phyloP scores from a whole-genome alignment of 768 basidiomycete species.

The Amanita pallidorosea region DNA sequence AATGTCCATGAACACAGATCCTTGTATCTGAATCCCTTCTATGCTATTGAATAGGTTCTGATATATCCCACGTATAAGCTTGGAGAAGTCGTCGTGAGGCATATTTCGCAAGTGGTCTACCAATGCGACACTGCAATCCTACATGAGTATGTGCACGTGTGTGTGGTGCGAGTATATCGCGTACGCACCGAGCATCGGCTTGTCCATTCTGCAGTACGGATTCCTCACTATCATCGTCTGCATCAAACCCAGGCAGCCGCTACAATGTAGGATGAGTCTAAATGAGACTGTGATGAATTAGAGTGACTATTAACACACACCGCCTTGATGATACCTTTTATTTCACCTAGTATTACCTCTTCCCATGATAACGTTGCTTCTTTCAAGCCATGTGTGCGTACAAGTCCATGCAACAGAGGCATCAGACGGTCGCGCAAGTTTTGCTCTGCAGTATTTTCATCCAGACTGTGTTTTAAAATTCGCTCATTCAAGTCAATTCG shows the following conservation, averaged over 20 bases:
- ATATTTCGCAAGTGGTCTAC: conserved; percentile 52
- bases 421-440: conserved; percentile 52
- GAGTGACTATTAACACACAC: conserved; percentile 28
- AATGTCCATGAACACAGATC: conserved; percentile 43
- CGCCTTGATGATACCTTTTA: conserved; percentile 45
- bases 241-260: conserved; percentile 51
- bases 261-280: conserved; percentile 15
- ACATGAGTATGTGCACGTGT: conserved; percentile 3
- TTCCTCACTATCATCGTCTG: conserved; percentile 35
- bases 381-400: conserved; percentile 59
- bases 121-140: conserved; percentile 26
- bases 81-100: conserved; percentile 58
- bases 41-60: conserved; percentile 51
- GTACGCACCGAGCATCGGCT: conserved; percentile 5
- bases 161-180: neutral
- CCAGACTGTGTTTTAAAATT: conserved; percentile 24
- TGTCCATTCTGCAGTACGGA: conserved; percentile 9
- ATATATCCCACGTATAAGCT: conserved; percentile 52
- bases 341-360: conserved; percentile 51
- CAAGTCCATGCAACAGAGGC: conserved; percentile 70
- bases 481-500: conserved; percentile 54
- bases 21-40: conserved; percentile 57
- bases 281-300: neutral
- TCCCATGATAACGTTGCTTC: conserved; percentile 64
- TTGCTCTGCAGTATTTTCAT: conserved; percentile 21